Percentiles rank a stretch among this genome's conserved stretches.
Evolutionary conservation across 257 asterid species (phyloP).

Genomic region (Salvia miltiorrhiza): DNA sequence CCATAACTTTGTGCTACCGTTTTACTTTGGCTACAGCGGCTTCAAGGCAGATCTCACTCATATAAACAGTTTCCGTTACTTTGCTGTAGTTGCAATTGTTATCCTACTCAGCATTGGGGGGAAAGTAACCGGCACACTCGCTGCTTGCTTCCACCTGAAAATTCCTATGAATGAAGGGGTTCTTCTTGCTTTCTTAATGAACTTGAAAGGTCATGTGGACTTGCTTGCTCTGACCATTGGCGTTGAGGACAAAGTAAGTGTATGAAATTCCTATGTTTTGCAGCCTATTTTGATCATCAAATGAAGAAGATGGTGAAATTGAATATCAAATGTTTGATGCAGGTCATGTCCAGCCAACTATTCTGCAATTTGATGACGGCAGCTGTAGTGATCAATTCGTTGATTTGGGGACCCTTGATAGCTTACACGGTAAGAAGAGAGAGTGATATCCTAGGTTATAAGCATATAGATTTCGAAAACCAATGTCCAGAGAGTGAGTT

Average conservation of each 20-base stretch:
- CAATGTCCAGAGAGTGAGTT: slow-evolving; percentile 75
- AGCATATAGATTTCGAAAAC: slow-evolving; percentile 59
- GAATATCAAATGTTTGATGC: slow-evolving; percentile 33
- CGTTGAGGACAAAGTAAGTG: slow-evolving; percentile 57
- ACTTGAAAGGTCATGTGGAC: slow-evolving; percentile 95
- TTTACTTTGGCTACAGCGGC: slow-evolving; percentile 91
- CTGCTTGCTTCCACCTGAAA: slow-evolving; percentile 76
- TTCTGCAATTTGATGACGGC: slow-evolving; percentile 75
- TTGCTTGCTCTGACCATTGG: slow-evolving; percentile 65
- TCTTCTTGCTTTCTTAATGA: slow-evolving; percentile 85
- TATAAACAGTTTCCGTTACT: slow-evolving; percentile 46
- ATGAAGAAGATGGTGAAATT: slow-evolving; percentile 11
- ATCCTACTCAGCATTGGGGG: slow-evolving; percentile 87
- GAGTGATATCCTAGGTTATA: slow-evolving; percentile 61
- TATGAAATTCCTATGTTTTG: neutral
- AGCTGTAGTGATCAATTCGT: slow-evolving; percentile 67
- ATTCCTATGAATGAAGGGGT: slow-evolving; percentile 91
- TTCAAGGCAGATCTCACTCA: slow-evolving; percentile 72
- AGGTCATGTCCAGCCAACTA: slow-evolving; percentile 51
- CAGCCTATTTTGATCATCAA: neutral
- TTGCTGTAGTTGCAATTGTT: slow-evolving; percentile 47
- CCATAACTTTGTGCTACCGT: slow-evolving; percentile 80
- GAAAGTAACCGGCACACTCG: slow-evolving; percentile 75
- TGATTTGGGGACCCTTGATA: slow-evolving; percentile 88
- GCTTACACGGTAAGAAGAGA: slow-evolving; percentile 81